phyloP scores from a whole-genome alignment of 495 filamentous ascomycete genomes.

The Aspergillus steynii region DNA sequence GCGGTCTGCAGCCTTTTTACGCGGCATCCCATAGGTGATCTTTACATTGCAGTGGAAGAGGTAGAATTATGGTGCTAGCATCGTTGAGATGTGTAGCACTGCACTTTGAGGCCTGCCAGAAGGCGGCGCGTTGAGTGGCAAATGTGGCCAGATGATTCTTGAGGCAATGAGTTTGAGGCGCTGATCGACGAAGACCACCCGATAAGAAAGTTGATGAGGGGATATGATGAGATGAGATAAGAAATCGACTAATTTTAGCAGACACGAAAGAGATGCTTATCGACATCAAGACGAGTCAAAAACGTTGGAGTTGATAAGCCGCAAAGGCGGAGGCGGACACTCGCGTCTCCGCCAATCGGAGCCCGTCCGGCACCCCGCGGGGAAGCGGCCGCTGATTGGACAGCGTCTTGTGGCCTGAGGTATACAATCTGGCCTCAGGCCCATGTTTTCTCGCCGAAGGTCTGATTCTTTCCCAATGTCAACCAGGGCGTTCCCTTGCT shows the following conservation, averaged over 20 bases:
- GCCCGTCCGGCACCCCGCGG: not conserved
- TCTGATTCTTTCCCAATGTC: constrained; percentile 14
- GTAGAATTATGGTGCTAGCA: constrained; percentile 7
- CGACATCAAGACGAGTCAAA: not conserved
- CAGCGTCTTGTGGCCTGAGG: not conserved
- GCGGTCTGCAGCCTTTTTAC: constrained; percentile 46
- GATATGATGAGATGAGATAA: not conserved
- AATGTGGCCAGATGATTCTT: not conserved
- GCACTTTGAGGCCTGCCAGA: not conserved
- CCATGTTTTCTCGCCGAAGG: constrained; percentile 21
- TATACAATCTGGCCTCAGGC: constrained; percentile 1
- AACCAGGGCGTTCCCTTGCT: constrained; percentile 20
- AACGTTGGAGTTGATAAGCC: not conserved
- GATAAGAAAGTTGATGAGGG: not conserved
- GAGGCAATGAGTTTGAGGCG: not conserved
- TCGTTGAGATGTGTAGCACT: constrained; percentile 3
- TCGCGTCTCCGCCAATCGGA: constrained; percentile 6
- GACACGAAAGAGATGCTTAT: constrained; percentile 1
- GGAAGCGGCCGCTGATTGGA: not conserved
- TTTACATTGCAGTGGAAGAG: constrained; percentile 28
- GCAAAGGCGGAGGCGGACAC: not conserved
- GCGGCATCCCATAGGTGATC: constrained; percentile 36
- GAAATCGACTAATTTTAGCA: not conserved
- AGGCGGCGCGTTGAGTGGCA: not conserved
- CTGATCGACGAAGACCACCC: not conserved